Base-by-base conservation (phyloP, 495 filamentous ascomycete genomes). In the Cercophora newfieldiana region DNA sequence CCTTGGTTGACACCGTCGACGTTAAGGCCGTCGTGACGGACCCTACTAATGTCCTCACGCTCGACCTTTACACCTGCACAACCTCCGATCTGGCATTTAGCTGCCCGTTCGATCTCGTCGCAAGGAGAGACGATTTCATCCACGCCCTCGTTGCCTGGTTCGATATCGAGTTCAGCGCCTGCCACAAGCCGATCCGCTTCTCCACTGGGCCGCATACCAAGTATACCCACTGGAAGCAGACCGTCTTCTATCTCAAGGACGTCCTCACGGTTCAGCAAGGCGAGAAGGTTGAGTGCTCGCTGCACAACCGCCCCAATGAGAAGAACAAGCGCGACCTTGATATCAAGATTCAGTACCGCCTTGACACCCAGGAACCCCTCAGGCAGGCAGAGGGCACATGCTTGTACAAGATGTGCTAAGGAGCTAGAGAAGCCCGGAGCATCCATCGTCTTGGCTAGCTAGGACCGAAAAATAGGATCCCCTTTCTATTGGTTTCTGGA, bases 141-240 rank as follows among this genome's bases (percentile, higher is more conserved):
- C 96, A 99, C 76, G 95, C 93, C 24, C 83, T 99, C 44, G 96
- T 99, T 57, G 90, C 96, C 31, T 98, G 96, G 92, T 99, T 99
- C 82, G 95, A 99, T 75, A 98, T 97, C 69, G 94, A 97, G 67
- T 99, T 99, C 80, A 91, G 91, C 37, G 92, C 93, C 30, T 97
- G 94, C 83, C 93, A 94, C 79, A 91, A 93, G 81, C 89, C 90
- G 10, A 88, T 94, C 73, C 81, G 81, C 67, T 96, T 96, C 80
- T 93, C 90, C 44, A 96, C 92, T 31, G 92, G 92, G 14, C 92
- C 92, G 21, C 92, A 96, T 72, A 90, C 91, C 69, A 93, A 92
- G 82, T 94, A 94, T 75, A 96, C 92, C 16, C 92, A 96, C 84
- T 96, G 92, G 92, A 96, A 96, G 80, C 92, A 96, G 80, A 96